phyloP scores from a whole-genome alignment of 2,329 filamentous ascomycete genomes.

The Ceratocystis cacaofunesta region DNA sequence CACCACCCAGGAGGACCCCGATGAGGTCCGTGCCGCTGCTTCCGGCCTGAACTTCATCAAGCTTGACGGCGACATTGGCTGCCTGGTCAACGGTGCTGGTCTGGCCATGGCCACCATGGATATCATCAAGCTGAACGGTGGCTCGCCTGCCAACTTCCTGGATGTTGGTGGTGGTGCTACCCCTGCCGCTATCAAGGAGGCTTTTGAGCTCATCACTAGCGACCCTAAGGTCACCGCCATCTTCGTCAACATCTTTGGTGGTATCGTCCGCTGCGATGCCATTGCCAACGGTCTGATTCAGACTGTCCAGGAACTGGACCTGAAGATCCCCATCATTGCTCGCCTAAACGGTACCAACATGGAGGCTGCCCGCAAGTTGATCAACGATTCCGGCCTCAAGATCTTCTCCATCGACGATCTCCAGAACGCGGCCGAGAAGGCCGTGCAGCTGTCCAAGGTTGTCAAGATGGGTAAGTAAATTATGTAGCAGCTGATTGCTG shows the following conservation, averaged over 20 bases:
- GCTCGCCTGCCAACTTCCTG: conserved; percentile 92
- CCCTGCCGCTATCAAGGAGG: conserved; percentile 88
- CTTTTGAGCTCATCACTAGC: conserved; percentile 96
- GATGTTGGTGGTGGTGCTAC: conserved; percentile 97
- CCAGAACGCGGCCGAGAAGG: conserved; percentile 92
- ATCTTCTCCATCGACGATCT: conserved; percentile 99
- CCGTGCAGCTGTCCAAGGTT: conserved; percentile 96
- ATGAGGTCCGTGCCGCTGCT: conserved; percentile 93
- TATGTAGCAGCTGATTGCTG: conserved; percentile 17
- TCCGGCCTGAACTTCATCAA: conserved; percentile 99
- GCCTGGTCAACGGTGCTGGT: conserved; percentile 96
- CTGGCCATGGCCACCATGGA: conserved; percentile 99
- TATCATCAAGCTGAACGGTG: conserved; percentile 99
- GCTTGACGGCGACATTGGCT: conserved; percentile 97
- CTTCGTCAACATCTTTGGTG: conserved; percentile 99
- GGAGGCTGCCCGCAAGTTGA: conserved; percentile 78
- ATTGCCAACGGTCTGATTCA: conserved; percentile 94
- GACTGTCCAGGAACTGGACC: conserved; percentile 86
- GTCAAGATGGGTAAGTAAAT: conserved; percentile 77
- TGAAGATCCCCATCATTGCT: conserved; percentile 92
- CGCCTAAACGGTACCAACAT: conserved; percentile 97
- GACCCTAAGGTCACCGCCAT: conserved; percentile 97
- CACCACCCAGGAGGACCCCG: conserved; percentile 84
- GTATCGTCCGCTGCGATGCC: conserved; percentile 94
- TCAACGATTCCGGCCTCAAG: conserved; percentile 96